These are phyloP conservation scores for Hortiboletus flavorubellus DNA, from an alignment of 768 basidiomycete species.

Conservation along the genomic window DNA sequence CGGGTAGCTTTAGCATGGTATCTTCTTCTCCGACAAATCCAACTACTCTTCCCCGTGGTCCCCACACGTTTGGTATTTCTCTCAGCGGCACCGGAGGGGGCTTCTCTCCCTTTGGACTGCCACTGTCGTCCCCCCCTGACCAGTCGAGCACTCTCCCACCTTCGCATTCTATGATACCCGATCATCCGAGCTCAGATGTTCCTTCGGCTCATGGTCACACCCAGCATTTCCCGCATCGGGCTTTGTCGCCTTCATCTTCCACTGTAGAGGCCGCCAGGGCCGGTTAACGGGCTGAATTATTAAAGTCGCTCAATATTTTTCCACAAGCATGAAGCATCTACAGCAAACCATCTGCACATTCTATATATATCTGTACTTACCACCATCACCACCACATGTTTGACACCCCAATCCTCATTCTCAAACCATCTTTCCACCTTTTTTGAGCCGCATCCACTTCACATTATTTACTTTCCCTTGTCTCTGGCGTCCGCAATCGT, in stretches of 20 bases:
- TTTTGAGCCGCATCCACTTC: slow-evolving; percentile 30
- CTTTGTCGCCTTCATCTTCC: slow-evolving; percentile 37
- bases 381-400: slow-evolving; percentile 31
- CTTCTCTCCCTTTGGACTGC: slow-evolving; percentile 33
- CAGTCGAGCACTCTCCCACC: slow-evolving; percentile 26
- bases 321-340: slow-evolving; percentile 40
- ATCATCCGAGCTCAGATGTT: slow-evolving; percentile 31
- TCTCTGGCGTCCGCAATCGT: slow-evolving; percentile 23
- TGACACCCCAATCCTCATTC: slow-evolving; percentile 32
- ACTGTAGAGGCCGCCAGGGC: slow-evolving; percentile 39
- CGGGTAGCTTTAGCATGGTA: slow-evolving; percentile 27
- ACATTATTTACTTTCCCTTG: slow-evolving; percentile 27
- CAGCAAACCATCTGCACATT: slow-evolving; percentile 39
- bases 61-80: slow-evolving; percentile 32
- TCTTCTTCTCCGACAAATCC: slow-evolving; percentile 26
- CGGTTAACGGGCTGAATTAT: slow-evolving; percentile 39
- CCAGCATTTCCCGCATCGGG: slow-evolving; percentile 39
- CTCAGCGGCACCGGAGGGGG: slow-evolving; percentile 24
- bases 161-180: slow-evolving; percentile 36
- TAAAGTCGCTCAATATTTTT: slow-evolving; percentile 37
- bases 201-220: slow-evolving; percentile 33
- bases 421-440: slow-evolving; percentile 14
- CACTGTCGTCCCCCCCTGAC: slow-evolving; percentile 30
- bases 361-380: slow-evolving; percentile 41
- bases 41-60: slow-evolving; percentile 27